A percentile compares a stretch with the other conserved stretches of the same genome.
Conservation (phyloP, 2,329 filamentous ascomycete species). For the Fusarium pseudoanthophilum region DNA sequence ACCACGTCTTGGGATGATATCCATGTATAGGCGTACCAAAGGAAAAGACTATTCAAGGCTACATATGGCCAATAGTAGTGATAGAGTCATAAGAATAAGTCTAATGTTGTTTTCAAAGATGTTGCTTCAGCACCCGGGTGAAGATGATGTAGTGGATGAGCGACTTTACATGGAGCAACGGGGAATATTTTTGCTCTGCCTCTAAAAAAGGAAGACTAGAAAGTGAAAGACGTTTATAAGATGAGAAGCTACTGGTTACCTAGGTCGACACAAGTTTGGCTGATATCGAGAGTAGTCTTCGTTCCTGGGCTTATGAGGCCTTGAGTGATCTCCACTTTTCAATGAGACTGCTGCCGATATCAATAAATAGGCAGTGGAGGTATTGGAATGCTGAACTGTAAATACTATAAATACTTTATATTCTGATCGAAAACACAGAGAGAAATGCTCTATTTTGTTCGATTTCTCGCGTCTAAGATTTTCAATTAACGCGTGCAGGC, state of each 20-base stretch:
- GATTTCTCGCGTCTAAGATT: background rate
- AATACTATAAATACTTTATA: background rate
- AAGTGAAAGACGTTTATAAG: background rate
- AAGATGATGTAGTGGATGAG: background rate
- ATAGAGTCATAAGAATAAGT: slow-evolving; percentile 1
- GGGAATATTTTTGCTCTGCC: too few relatives aligned
- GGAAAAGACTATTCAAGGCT: slow-evolving; percentile 5
- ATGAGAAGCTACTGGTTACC: background rate
- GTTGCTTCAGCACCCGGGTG: background rate
- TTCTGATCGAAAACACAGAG: background rate
- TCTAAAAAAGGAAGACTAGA: background rate
- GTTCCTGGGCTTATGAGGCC: background rate
- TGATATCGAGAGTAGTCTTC: background rate
- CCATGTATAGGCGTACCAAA: slow-evolving; percentile 35
- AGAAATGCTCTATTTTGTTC: too few relatives aligned
- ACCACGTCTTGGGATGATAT: slow-evolving; percentile 37
- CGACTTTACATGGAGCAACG: background rate
- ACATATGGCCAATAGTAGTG: background rate
- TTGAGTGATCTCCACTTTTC: background rate
- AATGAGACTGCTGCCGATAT: background rate
- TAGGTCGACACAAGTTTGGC: too few relatives aligned
- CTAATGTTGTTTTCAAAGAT: slow-evolving; percentile 7
- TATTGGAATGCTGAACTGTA: background rate
- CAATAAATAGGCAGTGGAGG: background rate
- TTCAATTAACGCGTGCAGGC: slow-evolving; percentile 5